Conservation (phyloP, 2,329 filamentous ascomycete species). For the Hirsutella minnesotensis region DNA sequence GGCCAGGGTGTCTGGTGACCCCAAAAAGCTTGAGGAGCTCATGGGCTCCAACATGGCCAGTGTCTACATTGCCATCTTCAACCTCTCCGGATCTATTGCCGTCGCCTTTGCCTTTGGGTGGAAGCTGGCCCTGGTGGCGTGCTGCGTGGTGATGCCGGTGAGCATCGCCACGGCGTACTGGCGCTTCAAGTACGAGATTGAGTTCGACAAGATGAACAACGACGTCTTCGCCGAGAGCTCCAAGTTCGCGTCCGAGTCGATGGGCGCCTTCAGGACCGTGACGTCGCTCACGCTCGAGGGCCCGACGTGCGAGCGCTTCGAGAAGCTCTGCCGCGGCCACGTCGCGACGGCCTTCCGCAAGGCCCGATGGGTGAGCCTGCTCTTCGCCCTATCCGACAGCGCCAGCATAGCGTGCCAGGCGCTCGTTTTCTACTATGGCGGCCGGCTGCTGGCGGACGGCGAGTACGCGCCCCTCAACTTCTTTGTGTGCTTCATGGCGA, state of each 20-base stretch:
- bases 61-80: slow-evolving; percentile 51
- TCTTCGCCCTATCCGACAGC: slow-evolving; percentile 61
- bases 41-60: slow-evolving; percentile 53
- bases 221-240: slow-evolving; percentile 60
- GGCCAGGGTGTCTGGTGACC: slow-evolving; percentile 41
- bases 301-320: slow-evolving; percentile 50
- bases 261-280: slow-evolving; percentile 63
- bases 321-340: slow-evolving; percentile 44
- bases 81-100: slow-evolving; percentile 48
- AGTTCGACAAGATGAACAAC: slow-evolving; percentile 58
- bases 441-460: slow-evolving; percentile 38
- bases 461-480: slow-evolving; percentile 37
- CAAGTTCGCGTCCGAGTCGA: slow-evolving; percentile 63
- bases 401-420: slow-evolving; percentile 51
- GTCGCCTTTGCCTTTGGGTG: slow-evolving; percentile 64
- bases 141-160: slow-evolving; percentile 47
- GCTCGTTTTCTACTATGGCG: slow-evolving; percentile 56
- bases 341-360: slow-evolving; percentile 47
- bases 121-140: slow-evolving; percentile 60
- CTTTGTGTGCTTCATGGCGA: slow-evolving; percentile 50
- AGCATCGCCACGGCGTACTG: slow-evolving; percentile 35
- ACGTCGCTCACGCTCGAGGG: slow-evolving; percentile 58
- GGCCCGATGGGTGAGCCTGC: slow-evolving; percentile 47
- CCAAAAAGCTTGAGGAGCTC: slow-evolving; percentile 49
- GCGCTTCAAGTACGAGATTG: slow-evolving; percentile 45